Evolutionary conservation across 2,329 filamentous ascomycete genomes (phyloP), one percentile per base, ranked within the genome.

Genomic region (Mycosphaerella sp.): DNA sequence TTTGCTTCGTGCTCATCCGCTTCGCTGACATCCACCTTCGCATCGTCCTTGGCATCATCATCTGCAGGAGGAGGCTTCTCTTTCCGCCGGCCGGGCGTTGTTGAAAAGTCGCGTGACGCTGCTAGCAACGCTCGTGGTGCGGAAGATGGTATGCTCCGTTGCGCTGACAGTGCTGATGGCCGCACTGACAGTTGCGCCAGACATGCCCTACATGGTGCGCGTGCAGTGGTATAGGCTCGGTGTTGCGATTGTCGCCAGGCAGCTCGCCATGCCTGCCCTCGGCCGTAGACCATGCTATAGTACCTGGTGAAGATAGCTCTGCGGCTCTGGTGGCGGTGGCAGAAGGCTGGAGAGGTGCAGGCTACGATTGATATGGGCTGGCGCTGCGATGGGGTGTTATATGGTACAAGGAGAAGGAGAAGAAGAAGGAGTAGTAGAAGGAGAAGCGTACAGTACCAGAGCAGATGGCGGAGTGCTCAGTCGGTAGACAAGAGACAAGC

Each of bases 201-300:
- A 45, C 62, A 64, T 12, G 55, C 55, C 40, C 59, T 60, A 62
- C 64, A 66, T 53, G 62, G 56, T 46, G 60, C 56, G 56, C 59
- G 57, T 3, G 55, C 51, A 4, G 64, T 61, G 52, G 58, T 62
- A 53, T 64, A 67, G 48, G 66, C 60, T 55, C 66, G 58, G 40
- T 62, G 60, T 34, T 63, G 62, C 32, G 67, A 62, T 32, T 64
- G 60, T 55, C 63, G 66, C 38, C 69, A 74, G 64, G 80, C 81
- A 70, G 76, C 74, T 74, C 82, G 80, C 83, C 82, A 86, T 73
- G 81, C 80, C 66, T 84, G 72, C 62, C 78, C 80, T 71, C 82
- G 80, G 66, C 80, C 78, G 74, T 82, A 81, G 69, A 83, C 76
- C 83, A 85, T 86, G 70, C 73, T 78, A 59, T 45, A 41, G 34